Base-by-base conservation (phyloP, 2,329 filamentous ascomycete genomes). In the Plenodomus lindquistii region DNA sequence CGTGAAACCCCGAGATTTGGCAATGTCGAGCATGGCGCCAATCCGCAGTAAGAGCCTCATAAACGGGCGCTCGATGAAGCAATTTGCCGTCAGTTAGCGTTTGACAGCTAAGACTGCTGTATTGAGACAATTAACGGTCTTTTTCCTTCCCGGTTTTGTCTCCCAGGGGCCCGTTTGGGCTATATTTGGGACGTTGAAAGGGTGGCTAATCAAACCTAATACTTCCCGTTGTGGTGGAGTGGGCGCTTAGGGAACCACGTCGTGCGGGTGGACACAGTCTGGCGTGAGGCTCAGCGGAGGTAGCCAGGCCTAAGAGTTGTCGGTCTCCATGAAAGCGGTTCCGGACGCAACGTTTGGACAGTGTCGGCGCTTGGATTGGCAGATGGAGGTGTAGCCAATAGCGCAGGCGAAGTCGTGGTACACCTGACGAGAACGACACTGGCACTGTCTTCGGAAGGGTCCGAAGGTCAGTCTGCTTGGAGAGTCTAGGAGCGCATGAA, bases 321-420 rank as follows among this genome's bases (percentile, higher is more conserved):
- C 27, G 27, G 54, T 57, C 54, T 50, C 58, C 53, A 57, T 41
- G 55, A 62, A 42, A 58, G 63, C 60, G 60, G 54, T 46, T 66
- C 48, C 56, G 48, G 50, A 50, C 58, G 59, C 56, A 56, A 66
- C 59, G 59, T 59, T 40, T 65, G 60, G 60, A 43, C 47, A 38
- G 53, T 44, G 51, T 54, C 50, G 63, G 65, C 68, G 69, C 67
- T 66, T 70, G 57, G 61, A 55, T 55, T 52, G 59, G 59, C 52
- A 52, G 51, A 46, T 22, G 50, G n/a, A 40, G 38, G 24, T 20
- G 43, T 22, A 49, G 55, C 64, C 62, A 69, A 66, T 69, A 24
- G 44, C 36, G 50, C 29, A 19, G 46, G 48, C 29, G 35, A 47
- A 44, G 40, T 29, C 21, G 45, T 16, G 31, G 44, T 44, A 46